A percentile compares a stretch with the other conserved stretches of the same genome.
Conservation (phyloP, 768 basidiomycete genomes). For the Thelephora aurantiotincta region DNA sequence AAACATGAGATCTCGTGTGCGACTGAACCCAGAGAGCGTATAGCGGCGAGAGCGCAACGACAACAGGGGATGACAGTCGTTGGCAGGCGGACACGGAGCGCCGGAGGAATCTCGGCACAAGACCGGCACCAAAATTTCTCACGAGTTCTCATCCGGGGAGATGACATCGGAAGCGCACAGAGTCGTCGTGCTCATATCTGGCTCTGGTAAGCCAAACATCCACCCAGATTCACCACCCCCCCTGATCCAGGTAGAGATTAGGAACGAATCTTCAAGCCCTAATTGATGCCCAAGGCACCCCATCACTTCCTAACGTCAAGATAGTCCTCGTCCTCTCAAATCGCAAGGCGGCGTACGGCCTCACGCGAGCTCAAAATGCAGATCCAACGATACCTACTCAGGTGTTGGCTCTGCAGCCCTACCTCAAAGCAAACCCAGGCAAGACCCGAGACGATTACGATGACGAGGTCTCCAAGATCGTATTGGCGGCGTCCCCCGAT, state of each 20-base stretch:
- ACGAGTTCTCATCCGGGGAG: too few species aligned
- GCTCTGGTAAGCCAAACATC: conserved; percentile 30
- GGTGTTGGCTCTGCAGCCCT: conserved; percentile 77
- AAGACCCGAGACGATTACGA: conserved; percentile 80
- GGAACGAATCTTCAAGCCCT: conserved; percentile 95
- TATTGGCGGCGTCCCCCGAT: conserved; percentile 55
- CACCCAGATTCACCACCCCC: neutral
- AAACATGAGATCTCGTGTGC: too few species aligned
- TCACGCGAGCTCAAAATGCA: conserved; percentile 62
- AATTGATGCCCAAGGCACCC: conserved; percentile 72
- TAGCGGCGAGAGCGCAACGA: too few species aligned
- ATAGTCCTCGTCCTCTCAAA: conserved; percentile 85
- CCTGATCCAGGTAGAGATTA: conserved; percentile 17
- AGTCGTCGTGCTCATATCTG: conserved; percentile 51
- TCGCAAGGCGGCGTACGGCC: conserved; percentile 80
- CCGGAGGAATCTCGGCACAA: too few species aligned
- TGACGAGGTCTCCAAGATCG: conserved; percentile 56
- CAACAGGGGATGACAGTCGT: too few species aligned
- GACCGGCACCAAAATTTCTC: too few species aligned
- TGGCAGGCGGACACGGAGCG: too few species aligned
- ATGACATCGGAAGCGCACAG: conserved; percentile 12
- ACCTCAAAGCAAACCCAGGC: conserved; percentile 55
- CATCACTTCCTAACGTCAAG: conserved; percentile 51
- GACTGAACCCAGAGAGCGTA: too few species aligned
- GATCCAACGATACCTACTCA: conserved; percentile 70